Evolutionary conservation across 176 grass and related monocot genomes (phyloP).

Genomic region (Oryza rufipogon): DNA sequence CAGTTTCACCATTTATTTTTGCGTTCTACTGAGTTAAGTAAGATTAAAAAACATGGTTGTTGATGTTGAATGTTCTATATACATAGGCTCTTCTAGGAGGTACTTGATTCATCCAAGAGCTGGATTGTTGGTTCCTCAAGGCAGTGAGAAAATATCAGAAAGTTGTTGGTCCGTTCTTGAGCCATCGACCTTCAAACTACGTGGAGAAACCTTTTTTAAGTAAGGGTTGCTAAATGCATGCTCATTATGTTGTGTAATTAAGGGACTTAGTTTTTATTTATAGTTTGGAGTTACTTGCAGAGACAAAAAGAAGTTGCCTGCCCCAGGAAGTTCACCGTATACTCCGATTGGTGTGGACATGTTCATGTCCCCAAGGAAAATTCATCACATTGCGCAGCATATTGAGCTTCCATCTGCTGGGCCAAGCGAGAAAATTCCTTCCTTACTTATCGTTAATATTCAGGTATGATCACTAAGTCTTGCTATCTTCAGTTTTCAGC

Average conservation of each 20-base stretch:
- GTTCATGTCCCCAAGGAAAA: conserved; percentile 77
- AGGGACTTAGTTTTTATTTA: conserved; percentile 32
- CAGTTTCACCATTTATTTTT: not conserved
- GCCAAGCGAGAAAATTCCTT: conserved; percentile 77
- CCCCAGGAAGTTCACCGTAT: conserved; percentile 67
- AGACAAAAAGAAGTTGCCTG: conserved; percentile 84
- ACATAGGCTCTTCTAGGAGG: conserved; percentile 75
- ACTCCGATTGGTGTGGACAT: conserved; percentile 88
- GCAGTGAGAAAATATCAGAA: conserved; percentile 60
- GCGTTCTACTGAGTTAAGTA: not conserved
- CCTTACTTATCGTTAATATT: conserved; percentile 85
- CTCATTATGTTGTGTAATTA: not conserved
- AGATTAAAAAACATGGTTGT: conserved; percentile 12
- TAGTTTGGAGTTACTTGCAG: conserved; percentile 50
- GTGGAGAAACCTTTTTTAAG: conserved; percentile 94
- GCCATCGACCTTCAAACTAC: conserved; percentile 79
- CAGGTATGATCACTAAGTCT: conserved; percentile 53
- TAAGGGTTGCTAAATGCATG: conserved; percentile 39
- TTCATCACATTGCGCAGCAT: conserved; percentile 90
- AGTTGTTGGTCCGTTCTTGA: conserved; percentile 88
- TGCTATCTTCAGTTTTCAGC: not conserved
- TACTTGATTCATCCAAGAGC: conserved; percentile 80
- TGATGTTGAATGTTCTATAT: conserved; percentile 31
- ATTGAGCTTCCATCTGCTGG: conserved; percentile 76
- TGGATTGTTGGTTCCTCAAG: conserved; percentile 66